Conservation (phyloP, 495 filamentous ascomycete genomes). For the Aspergillus sclerotioniger region DNA sequence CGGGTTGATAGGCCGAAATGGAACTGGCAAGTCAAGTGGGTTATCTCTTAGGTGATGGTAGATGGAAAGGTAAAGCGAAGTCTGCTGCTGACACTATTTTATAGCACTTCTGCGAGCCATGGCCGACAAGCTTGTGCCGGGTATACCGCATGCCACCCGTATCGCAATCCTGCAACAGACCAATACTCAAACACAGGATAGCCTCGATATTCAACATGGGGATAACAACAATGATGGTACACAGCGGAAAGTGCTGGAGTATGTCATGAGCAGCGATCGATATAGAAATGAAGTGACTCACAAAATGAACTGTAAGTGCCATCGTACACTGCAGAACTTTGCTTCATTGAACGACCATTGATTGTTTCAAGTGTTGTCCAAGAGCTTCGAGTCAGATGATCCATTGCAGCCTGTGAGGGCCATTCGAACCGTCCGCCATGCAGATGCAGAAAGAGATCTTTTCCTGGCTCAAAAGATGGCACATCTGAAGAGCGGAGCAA, state of each 20-base stretch:
- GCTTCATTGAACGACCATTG: neutral
- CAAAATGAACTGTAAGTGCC: conserved; percentile 56
- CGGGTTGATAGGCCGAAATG: conserved; percentile 74
- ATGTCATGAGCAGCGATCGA: conserved; percentile 65
- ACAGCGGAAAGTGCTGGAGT: conserved; percentile 54
- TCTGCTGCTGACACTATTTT: neutral
- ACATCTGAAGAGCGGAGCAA: conserved; percentile 65
- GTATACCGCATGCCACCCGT: conserved; percentile 65
- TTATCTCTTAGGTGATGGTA: conserved; percentile 1
- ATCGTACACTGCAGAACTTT: neutral
- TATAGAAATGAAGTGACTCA: conserved; percentile 54
- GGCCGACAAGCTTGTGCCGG: conserved; percentile 74
- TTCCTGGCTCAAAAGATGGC: conserved; percentile 71
- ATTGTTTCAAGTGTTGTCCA: conserved; percentile 35
- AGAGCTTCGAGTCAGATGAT: conserved; percentile 47
- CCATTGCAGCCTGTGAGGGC: conserved; percentile 56
- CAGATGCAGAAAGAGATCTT: conserved; percentile 57
- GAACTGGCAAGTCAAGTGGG: conserved; percentile 77
- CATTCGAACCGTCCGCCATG: conserved; percentile 57
- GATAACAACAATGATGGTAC: conserved; percentile 16
- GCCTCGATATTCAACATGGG: conserved; percentile 5
- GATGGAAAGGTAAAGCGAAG: neutral
- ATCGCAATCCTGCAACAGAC: conserved; percentile 76
- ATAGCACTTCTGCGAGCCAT: conserved; percentile 70
- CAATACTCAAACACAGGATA: conserved; percentile 26